phyloP scores from a whole-genome alignment of 305 asterid genomes.

The Withania somnifera region DNA sequence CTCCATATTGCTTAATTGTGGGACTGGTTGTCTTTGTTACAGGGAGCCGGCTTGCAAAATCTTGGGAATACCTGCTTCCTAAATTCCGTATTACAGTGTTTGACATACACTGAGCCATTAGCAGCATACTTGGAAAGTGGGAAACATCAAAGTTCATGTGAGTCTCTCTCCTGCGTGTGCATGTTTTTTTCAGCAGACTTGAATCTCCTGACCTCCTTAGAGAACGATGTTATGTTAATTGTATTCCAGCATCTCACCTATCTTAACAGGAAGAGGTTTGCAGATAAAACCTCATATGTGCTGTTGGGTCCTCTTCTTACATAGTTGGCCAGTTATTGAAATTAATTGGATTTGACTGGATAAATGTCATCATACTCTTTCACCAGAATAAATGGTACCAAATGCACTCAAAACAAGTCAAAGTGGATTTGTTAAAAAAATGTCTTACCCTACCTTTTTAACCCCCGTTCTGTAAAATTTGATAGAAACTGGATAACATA shows the following conservation, averaged over 20 bases:
- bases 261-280: background rate
- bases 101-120: slow-evolving; percentile 95
- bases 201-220: background rate
- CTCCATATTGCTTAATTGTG: slow-evolving; percentile 5
- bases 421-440: background rate
- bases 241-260: background rate
- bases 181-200: background rate
- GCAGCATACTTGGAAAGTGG: slow-evolving; percentile 98
- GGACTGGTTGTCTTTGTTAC: slow-evolving; percentile 20
- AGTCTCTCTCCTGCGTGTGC: slow-evolving; percentile 19
- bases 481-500: background rate
- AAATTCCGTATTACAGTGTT: slow-evolving; percentile 87
- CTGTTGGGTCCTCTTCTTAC: background rate
- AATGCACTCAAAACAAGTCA: background rate
- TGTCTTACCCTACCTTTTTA: background rate
- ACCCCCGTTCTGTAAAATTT: background rate
- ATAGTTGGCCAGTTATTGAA: background rate
- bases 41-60: slow-evolving; percentile 98
- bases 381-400: background rate
- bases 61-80: slow-evolving; percentile 97
- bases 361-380: background rate
- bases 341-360: background rate
- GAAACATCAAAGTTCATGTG: slow-evolving; percentile 84
- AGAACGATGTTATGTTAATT: background rate
- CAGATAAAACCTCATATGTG: background rate